These are phyloP conservation scores for Saxophila tyrrhenica DNA, from an alignment of 495 filamentous ascomycete species.

Conservation along the genomic window DNA sequence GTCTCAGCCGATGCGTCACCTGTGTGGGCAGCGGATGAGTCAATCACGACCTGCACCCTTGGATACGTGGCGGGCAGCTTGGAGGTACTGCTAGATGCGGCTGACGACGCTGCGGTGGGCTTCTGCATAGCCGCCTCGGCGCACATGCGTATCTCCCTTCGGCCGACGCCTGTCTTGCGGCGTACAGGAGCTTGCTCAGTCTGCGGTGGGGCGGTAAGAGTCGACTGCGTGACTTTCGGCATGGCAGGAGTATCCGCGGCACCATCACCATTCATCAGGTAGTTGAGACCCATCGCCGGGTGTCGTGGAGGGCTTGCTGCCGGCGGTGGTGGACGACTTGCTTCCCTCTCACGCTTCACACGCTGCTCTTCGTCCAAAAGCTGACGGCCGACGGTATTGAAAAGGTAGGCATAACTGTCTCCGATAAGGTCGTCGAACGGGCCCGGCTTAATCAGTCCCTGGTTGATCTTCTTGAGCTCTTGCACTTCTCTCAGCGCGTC, in stretches of 20 bases:
- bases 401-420: conserved; percentile 77
- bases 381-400: conserved; percentile 38
- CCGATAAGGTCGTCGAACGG: conserved; percentile 82
- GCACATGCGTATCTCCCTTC: conserved; percentile 50
- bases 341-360: conserved; percentile 5
- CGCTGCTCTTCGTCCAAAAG: conserved; percentile 17
- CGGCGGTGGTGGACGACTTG: conserved; percentile 3
- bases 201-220: background rate
- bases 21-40: conserved; percentile 22
- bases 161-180: conserved; percentile 48
- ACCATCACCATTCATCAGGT: conserved; percentile 27
- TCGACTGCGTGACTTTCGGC: background rate
- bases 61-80: background rate
- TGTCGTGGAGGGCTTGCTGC: conserved; percentile 8
- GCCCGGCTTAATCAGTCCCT: conserved; percentile 67
- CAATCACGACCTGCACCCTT: conserved; percentile 17
- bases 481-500: conserved; percentile 71
- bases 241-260: conserved; percentile 2
- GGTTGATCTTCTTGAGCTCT: conserved; percentile 86
- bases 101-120: no score
- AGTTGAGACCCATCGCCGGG: conserved; percentile 23
- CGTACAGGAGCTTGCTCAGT: background rate
- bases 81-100: background rate
- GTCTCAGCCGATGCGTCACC: conserved; percentile 24
- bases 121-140: conserved; percentile 43